Percentiles rank a stretch among this genome's conserved stretches.
Conservation (phyloP, 2,329 filamentous ascomycete genomes). For the Aspergillus persii region DNA sequence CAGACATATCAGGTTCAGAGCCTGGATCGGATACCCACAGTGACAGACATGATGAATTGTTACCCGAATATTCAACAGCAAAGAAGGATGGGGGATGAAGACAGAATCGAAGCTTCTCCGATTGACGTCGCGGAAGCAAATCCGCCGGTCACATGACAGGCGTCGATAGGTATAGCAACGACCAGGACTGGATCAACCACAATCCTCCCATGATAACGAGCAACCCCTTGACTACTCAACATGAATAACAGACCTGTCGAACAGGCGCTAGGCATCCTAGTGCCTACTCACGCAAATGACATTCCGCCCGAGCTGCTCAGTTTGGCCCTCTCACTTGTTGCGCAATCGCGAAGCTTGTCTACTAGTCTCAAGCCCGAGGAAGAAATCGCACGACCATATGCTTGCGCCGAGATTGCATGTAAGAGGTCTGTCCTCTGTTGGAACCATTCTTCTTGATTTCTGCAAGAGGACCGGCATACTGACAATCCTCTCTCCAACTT, state of each 20-base stretch:
- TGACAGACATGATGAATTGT: constrained; percentile 29
- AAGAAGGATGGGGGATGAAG: not conserved
- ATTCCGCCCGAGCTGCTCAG: constrained; percentile 69
- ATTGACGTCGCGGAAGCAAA: constrained; percentile 2
- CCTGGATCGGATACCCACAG: constrained; percentile 21
- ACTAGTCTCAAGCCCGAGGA: constrained; percentile 78
- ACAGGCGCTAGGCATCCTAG: constrained; percentile 67
- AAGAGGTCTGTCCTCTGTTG: constrained; percentile 58
- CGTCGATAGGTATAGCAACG: not conserved
- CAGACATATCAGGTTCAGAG: no score
- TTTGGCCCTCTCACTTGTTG: constrained; percentile 69
- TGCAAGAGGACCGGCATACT: not conserved
- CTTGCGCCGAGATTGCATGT: constrained; percentile 85
- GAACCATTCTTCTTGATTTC: not conserved
- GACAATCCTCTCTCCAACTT: not conserved
- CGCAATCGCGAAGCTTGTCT: constrained; percentile 75
- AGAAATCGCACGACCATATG: constrained; percentile 80
- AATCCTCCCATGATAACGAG: not conserved
- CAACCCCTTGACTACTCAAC: constrained; percentile 1
- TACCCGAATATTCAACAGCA: not conserved
- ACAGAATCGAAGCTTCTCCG: constrained; percentile 5
- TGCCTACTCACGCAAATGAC: constrained; percentile 68
- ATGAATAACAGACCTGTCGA: constrained; percentile 74
- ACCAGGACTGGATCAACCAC: not conserved
- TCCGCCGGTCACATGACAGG: constrained; percentile 13